Percentiles rank a stretch among this genome's conserved stretches.
Conservation (phyloP, 2,329 filamentous ascomycete genomes). For the Colletotrichum sp. region DNA sequence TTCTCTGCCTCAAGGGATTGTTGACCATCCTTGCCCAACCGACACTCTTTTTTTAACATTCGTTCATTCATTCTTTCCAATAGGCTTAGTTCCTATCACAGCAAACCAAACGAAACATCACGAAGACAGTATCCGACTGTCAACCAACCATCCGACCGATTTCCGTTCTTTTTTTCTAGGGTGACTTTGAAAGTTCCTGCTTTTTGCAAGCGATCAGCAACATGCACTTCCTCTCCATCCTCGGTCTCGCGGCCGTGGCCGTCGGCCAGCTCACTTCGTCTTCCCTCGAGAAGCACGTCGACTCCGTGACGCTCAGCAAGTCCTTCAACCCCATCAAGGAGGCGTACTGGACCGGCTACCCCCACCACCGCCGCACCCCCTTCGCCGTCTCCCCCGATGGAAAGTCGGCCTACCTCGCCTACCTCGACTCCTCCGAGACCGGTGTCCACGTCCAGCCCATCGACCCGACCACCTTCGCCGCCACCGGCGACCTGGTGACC, state of each 20-base stretch:
- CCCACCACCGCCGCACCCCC: constrained; percentile 66
- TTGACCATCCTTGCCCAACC: constrained; percentile 19
- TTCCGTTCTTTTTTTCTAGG: constrained; percentile 1
- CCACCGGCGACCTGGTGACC: constrained; percentile 56
- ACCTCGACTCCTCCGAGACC: constrained; percentile 60
- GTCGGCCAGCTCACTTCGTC: constrained; percentile 24
- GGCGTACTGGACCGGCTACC: constrained; percentile 66
- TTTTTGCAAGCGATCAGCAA: neutral
- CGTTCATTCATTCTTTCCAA: constrained; percentile 13
- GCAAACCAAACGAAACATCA: neutral
- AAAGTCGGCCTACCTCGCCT: constrained; percentile 63
- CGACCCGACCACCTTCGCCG: constrained; percentile 57
- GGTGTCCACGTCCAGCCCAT: constrained; percentile 64
- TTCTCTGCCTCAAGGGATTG: constrained; percentile 16
- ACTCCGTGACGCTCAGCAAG: constrained; percentile 52
- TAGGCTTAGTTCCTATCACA: neutral
- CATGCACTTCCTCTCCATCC: constrained; percentile 5
- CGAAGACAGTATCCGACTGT: neutral
- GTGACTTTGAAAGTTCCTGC: constrained; percentile 11
- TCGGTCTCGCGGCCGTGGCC: constrained; percentile 16
- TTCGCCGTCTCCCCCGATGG: constrained; percentile 68
- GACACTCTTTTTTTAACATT: constrained; percentile 13
- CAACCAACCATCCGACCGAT: neutral
- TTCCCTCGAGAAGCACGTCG: constrained; percentile 34
- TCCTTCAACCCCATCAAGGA: constrained; percentile 63